phyloP scores from a whole-genome alignment of 306 rosid species.

The Prinsepia uniflora region DNA sequence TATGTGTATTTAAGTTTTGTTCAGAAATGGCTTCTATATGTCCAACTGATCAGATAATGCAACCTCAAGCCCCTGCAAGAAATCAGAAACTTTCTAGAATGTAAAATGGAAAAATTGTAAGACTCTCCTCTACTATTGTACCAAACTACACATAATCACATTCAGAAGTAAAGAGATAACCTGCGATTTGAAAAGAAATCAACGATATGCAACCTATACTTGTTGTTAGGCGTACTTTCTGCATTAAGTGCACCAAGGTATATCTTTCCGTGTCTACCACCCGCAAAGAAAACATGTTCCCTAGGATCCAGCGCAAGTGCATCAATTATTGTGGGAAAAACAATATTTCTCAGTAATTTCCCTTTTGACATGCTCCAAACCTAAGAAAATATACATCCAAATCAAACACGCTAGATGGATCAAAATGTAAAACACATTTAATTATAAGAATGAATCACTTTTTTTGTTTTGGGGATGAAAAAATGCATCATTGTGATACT shows the following conservation, averaged over 20 bases:
- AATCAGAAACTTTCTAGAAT: slow-evolving; percentile 18
- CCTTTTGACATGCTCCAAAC: slow-evolving; percentile 81
- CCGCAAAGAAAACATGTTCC: slow-evolving; percentile 69
- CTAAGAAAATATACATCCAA: slow-evolving; percentile 30
- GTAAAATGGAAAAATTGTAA: slow-evolving; percentile 12
- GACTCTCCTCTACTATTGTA: slow-evolving; percentile 1
- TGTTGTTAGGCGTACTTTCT: slow-evolving; percentile 36
- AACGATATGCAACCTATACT: slow-evolving; percentile 54
- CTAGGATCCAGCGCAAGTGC: slow-evolving; percentile 71
- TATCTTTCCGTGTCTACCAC: slow-evolving; percentile 70
- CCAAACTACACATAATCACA: slow-evolving; percentile 11
- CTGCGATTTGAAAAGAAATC: slow-evolving; percentile 66
- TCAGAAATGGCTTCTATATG: slow-evolving; percentile 45
- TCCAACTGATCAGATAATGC: slow-evolving; percentile 53
- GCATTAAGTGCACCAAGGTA: slow-evolving; percentile 60
- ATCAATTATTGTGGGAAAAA: slow-evolving; percentile 57
- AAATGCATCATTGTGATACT: not conserved
- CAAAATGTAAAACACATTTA: not conserved
- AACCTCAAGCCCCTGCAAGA: slow-evolving; percentile 45
- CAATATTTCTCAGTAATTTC: slow-evolving; percentile 53
- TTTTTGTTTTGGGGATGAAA: not conserved
- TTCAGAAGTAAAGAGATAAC: slow-evolving; percentile 34
- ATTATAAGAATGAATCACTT: not conserved
- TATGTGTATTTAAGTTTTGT: slow-evolving; percentile 45
- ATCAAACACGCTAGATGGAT: not conserved